Base-by-base conservation (phyloP, 2,329 filamentous ascomycete species). In the Phialocephala subalpina region DNA sequence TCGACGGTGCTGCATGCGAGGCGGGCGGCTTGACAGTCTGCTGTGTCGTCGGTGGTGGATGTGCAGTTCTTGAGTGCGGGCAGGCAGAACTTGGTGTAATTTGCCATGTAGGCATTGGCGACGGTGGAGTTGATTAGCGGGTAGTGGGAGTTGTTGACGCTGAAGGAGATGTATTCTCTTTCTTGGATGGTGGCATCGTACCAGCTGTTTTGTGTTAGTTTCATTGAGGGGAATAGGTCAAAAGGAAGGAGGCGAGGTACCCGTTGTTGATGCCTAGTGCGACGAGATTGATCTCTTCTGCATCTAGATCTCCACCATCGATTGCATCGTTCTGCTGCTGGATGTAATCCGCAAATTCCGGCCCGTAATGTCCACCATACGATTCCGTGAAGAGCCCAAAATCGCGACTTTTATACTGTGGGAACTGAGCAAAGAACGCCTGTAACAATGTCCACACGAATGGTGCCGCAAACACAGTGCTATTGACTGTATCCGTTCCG, bases 381-480 rank as follows among this genome's bases (percentile, higher is more conserved):
- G 73, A 74, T 47, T 84, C 80, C 4, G 84, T 82, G 61, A 83
- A 86, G 60, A 88, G 79, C 3, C 83, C 82, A 65, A 87, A 83
- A 67, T 86, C 80, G n/a, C 82, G 80, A 66, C 89, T 84, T 73
- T 85, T 82, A 72, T 91, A 90, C 36, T 83, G 81, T 0, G 87
- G 88, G 65, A 92, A 92, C 35, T 87, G 83, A 4, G 84, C 81
- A 63, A 88, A 87, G 81, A 89, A 92, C 1, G 82, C 82, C 72
- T 88, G 86, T 57, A 87, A 74, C 18, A 88, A 77, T 2, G 78
- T 82, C 86, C 85, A 88, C n/a, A 88, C 80, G 58, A 80, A 80
- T 0, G 80, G 79, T 2, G 83, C 82, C 8, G 83, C 82, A 2
- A 78, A 80, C 9, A 78, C 77, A 2, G 83, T 85, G 27, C 79